Conservation (phyloP, 2,329 filamentous ascomycete genomes). For the Arthrobotrys musiformis region DNA sequence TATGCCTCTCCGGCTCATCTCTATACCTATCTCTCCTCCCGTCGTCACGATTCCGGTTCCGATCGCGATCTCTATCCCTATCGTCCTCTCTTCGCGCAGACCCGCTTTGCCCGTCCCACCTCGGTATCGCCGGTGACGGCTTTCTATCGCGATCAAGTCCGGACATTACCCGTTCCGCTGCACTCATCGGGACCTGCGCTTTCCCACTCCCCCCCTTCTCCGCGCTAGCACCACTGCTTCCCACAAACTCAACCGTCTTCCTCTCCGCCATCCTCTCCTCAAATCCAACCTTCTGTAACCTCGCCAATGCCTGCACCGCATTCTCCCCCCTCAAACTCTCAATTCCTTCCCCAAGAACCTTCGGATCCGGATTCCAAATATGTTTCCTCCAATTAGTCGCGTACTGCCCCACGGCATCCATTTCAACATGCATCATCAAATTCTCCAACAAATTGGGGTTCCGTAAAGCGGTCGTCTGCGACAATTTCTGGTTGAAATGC, state of each 20-base stretch:
- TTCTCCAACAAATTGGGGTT: slow-evolving; percentile 80
- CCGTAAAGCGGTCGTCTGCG: slow-evolving; percentile 73
- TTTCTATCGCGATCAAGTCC: slow-evolving; percentile 57
- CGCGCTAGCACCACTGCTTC: not conserved
- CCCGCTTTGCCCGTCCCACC: slow-evolving; percentile 20
- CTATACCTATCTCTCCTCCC: slow-evolving; percentile 45
- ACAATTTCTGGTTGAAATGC: slow-evolving; percentile 81
- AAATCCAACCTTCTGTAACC: slow-evolving; percentile 65
- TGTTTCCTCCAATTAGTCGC: slow-evolving; percentile 70
- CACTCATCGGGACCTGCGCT: slow-evolving; percentile 53
- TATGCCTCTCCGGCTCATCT: slow-evolving; percentile 45
- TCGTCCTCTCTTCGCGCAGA: slow-evolving; percentile 55
- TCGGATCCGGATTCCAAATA: slow-evolving; percentile 69
- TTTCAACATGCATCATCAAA: slow-evolving; percentile 75
- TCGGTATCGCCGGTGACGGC: slow-evolving; percentile 42
- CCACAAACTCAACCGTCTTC: slow-evolving; percentile 56
- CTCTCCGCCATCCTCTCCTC: slow-evolving; percentile 58
- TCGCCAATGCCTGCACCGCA: slow-evolving; percentile 57
- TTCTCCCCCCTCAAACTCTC: slow-evolving; percentile 42
- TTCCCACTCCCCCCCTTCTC: slow-evolving; percentile 9
- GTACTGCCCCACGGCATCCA: slow-evolving; percentile 72
- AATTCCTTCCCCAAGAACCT: slow-evolving; percentile 37
- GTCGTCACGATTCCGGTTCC: slow-evolving; percentile 51
- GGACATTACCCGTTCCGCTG: slow-evolving; percentile 59
- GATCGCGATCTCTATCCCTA: slow-evolving; percentile 53